Evolutionary conservation across 2,329 filamentous ascomycete species (phyloP), one percentile per base, ranked within the genome.

Genomic region (Cladophialophora psammophila): DNA sequence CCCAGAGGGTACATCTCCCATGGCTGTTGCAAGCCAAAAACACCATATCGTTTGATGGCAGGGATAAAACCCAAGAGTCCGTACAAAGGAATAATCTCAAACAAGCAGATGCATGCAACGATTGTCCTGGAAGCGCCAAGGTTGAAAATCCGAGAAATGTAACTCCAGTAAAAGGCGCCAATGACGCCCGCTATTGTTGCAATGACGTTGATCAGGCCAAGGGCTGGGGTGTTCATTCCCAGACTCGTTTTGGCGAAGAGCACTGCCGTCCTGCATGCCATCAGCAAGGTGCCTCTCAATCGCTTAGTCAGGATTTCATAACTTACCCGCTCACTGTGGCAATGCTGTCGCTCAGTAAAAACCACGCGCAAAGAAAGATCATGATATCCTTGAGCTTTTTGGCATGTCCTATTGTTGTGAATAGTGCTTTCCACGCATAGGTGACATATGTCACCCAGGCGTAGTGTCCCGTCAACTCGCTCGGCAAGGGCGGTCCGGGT

Each of bases 1-100:
- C 93, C 94, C 0, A 99, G 81, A 0, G 92, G 92, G 74, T 95
- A 98, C 92, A 99, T 97, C 74, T 99, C 95, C 92, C 93, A 97
- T 2, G 92, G 90, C 76, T 95, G 90, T 78, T 97, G 93, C n/a
- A 99, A 84, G 1, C 95, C 95, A 48, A 93, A 81, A 5, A 92
- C 88, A 0, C 93, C 94, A 78, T 91, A 87, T 7, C 84, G 81
- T 73, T 88, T 86, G 55, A 99, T 85, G 6, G 92, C 88, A 0
- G 94, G 93, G 15, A 98, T 84, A 75, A 95, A 97, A 0, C 94
- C 94, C 18, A 96, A 80, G 12, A 99, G 84, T 0, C 94, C 94
- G 75, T 99, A 99, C 0, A 98, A 75, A 0, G 95, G 95, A 59
- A 99, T 97, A 35, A 97, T 80, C 78, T 97, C 94, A 74, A 99